Evolutionary conservation across 2,329 filamentous ascomycete species (phyloP), one percentile per base, ranked within the genome.

Genomic region (Trichophyton rubrum): DNA sequence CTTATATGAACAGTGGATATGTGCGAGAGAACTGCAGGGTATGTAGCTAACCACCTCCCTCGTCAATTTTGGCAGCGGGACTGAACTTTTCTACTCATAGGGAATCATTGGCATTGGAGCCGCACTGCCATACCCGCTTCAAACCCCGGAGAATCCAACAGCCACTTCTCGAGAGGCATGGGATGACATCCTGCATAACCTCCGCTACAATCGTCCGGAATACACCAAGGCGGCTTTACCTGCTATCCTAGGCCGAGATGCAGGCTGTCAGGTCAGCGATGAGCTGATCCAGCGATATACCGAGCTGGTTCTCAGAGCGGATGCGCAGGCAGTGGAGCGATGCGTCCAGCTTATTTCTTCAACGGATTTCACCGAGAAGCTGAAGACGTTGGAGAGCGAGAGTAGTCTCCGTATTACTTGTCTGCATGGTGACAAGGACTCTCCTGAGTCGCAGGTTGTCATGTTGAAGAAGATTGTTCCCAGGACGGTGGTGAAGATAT

Each of bases 341-440:
- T 70, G 68, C 55, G 56, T 67, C n/a, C 67, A 67, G 51, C 67
- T 68, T 58, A 67, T 70, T 58, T 66, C 63, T 9, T 60, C 60
- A 8, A 66, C 61, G 33, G 66, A 69, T 61, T 68, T 71, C 59
- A 66, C 64, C 0, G 64, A 67, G 17, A 63, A 67, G 22, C 55
- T 67, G 60, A 64, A 61, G 60, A 63, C 59, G 43, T 56, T 68
- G 15, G 59, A 56, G n/a, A 38, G 61, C 8, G 57, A 63, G 3
- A 62, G 47, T 3, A 59, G 67, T 40, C 27, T 68, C 5, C 64
- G 62, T 27, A 38, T 70, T 13, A 64, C 67, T 58, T 67, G 69
- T 41, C 57, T 70, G 15, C 68, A 71, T 63, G 69, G 68, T 0
- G 66, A 68, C 59, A 63, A 62, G 40, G 69, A 71, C 62, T 66